Evolutionary conservation across 2,329 filamentous ascomycete genomes (phyloP).

Genomic region (Sclerotinia trifoliorum): DNA sequence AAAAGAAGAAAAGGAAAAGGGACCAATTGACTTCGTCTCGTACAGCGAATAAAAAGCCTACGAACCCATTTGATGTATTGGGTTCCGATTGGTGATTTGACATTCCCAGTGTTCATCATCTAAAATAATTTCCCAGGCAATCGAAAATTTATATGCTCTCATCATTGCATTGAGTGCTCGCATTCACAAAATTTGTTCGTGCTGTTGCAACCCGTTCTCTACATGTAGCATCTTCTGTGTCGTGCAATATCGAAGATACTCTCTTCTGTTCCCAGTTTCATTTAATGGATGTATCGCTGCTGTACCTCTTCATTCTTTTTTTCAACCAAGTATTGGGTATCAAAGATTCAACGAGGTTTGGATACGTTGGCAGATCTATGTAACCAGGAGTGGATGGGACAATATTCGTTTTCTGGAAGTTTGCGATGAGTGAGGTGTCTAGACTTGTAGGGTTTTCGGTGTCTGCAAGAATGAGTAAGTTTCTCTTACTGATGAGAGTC

Average conservation of each 20-base stretch:
- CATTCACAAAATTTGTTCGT: too few species aligned
- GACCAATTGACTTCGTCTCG: background rate
- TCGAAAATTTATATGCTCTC: background rate
- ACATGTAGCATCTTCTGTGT: background rate
- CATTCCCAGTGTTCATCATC: background rate
- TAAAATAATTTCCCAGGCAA: background rate
- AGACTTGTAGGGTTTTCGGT: too few species aligned
- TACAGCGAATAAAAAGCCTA: background rate
- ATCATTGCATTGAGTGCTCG: too few species aligned
- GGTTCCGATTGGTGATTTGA: conserved; percentile 1
- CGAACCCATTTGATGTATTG: conserved; percentile 20
- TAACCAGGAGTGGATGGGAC: too few species aligned
- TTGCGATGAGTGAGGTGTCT: too few species aligned
- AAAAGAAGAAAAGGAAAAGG: conserved; percentile 32
- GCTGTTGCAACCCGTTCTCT: too few species aligned
- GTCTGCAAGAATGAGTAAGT: background rate
- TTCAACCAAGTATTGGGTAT: background rate
- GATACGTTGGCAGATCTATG: too few species aligned
- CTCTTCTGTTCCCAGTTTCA: background rate
- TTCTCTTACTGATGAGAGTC: background rate
- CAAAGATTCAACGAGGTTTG: too few species aligned
- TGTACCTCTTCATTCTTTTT: background rate
- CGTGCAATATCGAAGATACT: background rate
- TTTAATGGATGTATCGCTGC: background rate
- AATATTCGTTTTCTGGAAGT: too few species aligned